Evolutionary conservation across 176 grass and related monocot genomes (phyloP), one percentile per base, ranked within the genome.

Genomic region (Hordeum marinum): DNA sequence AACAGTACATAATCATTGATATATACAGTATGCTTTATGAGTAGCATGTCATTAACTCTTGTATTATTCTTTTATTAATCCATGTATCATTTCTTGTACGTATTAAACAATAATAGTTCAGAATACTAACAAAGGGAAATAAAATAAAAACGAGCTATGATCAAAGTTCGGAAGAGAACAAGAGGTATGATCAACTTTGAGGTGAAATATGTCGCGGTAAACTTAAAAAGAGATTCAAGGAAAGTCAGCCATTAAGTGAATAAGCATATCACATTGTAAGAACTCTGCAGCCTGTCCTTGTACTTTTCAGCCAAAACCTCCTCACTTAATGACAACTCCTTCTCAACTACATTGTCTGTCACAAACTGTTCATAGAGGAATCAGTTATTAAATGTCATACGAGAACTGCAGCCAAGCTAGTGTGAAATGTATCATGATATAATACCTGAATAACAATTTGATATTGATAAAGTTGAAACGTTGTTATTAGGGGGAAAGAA

Each of bases 241-340:
- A 13, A 32, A 63, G 13, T 65, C 52, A 13, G 58, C 54, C 54
- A 57, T 57, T 57, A 76, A 70, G 27, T 63, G 41, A 76, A 81
- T 84, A 72, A 57, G 81, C 78, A 76, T 89, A 84, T 89, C 64
- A 95, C 96, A 88, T 90, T 93, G 74, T 94, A 98, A 62, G 96
- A 85, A 55, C 76, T 50, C 35, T 92, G 91, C 70, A 98, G 81
- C 21, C 73, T 93, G 86, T 92, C 93, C 80, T 95, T 98, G 80
- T 90, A 98, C 71, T 93, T 98, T 39, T 92, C 92, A 54, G 93
- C 80, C 85, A 98, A 84, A 57, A 91, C 82, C 50, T 98, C 91
- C 75, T 92, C 89, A 23, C 80, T 92, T 82, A 98, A 27, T 61
- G 78, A 46, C 46, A 98, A 66, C 10, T 93, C 62, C 80, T 85